phyloP scores from a whole-genome alignment of 768 basidiomycete species.

The Tephrocybe sp. region DNA sequence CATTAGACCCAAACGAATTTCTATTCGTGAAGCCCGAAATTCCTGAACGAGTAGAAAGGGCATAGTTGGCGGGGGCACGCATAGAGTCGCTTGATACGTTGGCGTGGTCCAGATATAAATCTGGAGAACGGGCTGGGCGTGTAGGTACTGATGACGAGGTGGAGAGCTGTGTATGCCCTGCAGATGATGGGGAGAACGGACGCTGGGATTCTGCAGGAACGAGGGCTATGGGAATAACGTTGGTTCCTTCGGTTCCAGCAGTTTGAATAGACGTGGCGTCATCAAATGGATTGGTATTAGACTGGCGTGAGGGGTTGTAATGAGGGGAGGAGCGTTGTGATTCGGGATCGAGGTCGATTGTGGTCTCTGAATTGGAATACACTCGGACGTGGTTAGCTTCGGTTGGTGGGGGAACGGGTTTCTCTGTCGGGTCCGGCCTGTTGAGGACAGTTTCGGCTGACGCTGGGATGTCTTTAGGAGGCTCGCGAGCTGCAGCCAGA shows the following conservation, averaged over 20 bases:
- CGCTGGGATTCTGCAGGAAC: slow-evolving; percentile 58
- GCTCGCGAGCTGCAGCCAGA: slow-evolving; percentile 32
- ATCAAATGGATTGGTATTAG: slow-evolving; percentile 68
- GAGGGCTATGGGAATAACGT: slow-evolving; percentile 85
- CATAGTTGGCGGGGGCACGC: slow-evolving; percentile 33
- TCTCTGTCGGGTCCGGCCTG: slow-evolving; percentile 80
- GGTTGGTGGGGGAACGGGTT: slow-evolving; percentile 34
- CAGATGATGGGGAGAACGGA: slow-evolving; percentile 27
- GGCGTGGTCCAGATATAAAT: slow-evolving; percentile 62
- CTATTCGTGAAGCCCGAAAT: slow-evolving; percentile 53
- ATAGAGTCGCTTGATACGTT: slow-evolving; percentile 58
- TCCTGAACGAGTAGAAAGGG: slow-evolving; percentile 55
- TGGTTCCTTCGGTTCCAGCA: slow-evolving; percentile 75
- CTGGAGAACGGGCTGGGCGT: slow-evolving; percentile 59
- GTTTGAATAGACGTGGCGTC: slow-evolving; percentile 83
- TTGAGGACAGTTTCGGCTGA: slow-evolving; percentile 77
- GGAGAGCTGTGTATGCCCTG: slow-evolving; percentile 27
- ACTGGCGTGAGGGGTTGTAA: slow-evolving; percentile 29
- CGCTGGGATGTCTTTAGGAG: slow-evolving; percentile 65
- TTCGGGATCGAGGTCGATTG: slow-evolving; percentile 62
- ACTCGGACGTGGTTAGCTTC: slow-evolving; percentile 47
- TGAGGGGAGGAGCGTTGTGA: slow-evolving; percentile 36
- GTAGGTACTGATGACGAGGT: slow-evolving; percentile 45
- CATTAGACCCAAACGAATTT: slow-evolving; percentile 72
- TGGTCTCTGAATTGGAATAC: slow-evolving; percentile 45